A percentile compares a stretch with the other conserved stretches of the same genome.
phyloP scores from a whole-genome alignment of 371 early-diverging fungal species.

The Mortierella sp. region DNA sequence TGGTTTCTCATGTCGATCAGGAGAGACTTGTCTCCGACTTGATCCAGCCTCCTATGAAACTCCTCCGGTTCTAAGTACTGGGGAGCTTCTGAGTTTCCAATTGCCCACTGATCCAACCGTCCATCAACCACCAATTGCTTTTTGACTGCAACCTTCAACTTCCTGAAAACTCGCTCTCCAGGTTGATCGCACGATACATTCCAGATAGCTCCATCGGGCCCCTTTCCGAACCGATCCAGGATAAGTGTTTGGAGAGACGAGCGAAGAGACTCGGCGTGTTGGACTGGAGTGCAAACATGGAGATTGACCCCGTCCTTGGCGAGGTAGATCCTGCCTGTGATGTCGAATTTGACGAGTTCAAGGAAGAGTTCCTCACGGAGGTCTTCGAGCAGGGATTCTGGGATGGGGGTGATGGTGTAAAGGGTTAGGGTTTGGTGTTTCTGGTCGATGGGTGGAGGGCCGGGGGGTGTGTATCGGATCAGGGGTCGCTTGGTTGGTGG shows the following conservation, averaged over 20 bases:
- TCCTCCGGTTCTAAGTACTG: conserved; percentile 70
- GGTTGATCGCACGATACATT: conserved; percentile 71
- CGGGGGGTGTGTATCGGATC: conserved; percentile 42
- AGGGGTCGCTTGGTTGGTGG: conserved; percentile 3
- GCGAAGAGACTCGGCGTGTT: conserved; percentile 44
- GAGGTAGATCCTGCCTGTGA: conserved; percentile 76
- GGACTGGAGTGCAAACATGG: conserved; percentile 72
- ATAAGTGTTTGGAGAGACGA: conserved; percentile 26
- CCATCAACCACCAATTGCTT: conserved; percentile 69
- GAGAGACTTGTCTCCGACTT: conserved; percentile 59
- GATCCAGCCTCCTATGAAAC: conserved; percentile 68
- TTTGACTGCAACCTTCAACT: conserved; percentile 72
- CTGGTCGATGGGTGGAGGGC: conserved; percentile 24
- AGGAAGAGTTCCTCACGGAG: conserved; percentile 45
- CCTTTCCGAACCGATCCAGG: conserved; percentile 58
- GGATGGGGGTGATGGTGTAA: conserved; percentile 51
- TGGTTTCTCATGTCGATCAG: conserved; percentile 81
- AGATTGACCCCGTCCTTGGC: conserved; percentile 75
- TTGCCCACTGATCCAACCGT: conserved; percentile 51
- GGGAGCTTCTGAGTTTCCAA: conserved; percentile 67
- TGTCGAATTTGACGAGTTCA: conserved; percentile 60
- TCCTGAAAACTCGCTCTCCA: conserved; percentile 65
- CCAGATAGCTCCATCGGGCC: conserved; percentile 63
- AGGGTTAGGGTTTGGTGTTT: conserved; percentile 51
- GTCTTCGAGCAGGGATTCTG: conserved; percentile 21